Base-by-base conservation (phyloP, 192 early-diverging fungal genomes). In the Dissophora ornata region DNA sequence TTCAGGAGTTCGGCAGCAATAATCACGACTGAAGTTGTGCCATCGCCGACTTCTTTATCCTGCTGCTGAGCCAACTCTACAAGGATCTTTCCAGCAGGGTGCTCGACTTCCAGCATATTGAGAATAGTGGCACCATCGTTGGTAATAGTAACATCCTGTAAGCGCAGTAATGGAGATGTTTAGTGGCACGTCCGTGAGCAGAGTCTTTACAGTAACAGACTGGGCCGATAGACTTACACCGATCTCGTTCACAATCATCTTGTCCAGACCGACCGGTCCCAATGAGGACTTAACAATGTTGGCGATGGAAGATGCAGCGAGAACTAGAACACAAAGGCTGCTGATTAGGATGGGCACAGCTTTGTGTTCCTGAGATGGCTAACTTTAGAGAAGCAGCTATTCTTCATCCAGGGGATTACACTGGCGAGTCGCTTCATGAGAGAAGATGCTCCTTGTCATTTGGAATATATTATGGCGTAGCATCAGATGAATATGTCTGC, bases 161-260 rank as follows among this genome's bases (percentile, higher is more conserved):
- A n/a, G n/a, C n/a, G n/a, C n/a, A n/a, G n/a, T n/a, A n/a, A n/a
- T n/a, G n/a, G n/a, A n/a, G n/a, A n/a, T n/a, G n/a, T n/a, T n/a
- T n/a, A n/a, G n/a, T n/a, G n/a, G n/a, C n/a, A n/a, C n/a, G n/a
- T n/a, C n/a, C n/a, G n/a, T n/a, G n/a, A n/a, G n/a, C n/a, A n/a
- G n/a, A n/a, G n/a, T n/a, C n/a, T n/a, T n/a, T n/a, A n/a, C n/a
- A n/a, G n/a, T n/a, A n/a, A n/a, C n/a, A n/a, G n/a, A n/a, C n/a
- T n/a, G n/a, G n/a, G n/a, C n/a, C n/a, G n/a, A n/a, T n/a, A n/a
- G n/a, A 81, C 86, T 83, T 87, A 95, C 94, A 56, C 98, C 98
- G 82, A 99, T 96, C 69, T 99, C 98, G 82, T 99, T 97, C 16
- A 99, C 98, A 53, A 99, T 80, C 98, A 99, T 99, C 86, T 99